A percentile compares a stretch with the other conserved stretches of the same genome.
Evolutionary conservation across 495 filamentous ascomycete species (phyloP).

Genomic region (Penicillium flavigenum): DNA sequence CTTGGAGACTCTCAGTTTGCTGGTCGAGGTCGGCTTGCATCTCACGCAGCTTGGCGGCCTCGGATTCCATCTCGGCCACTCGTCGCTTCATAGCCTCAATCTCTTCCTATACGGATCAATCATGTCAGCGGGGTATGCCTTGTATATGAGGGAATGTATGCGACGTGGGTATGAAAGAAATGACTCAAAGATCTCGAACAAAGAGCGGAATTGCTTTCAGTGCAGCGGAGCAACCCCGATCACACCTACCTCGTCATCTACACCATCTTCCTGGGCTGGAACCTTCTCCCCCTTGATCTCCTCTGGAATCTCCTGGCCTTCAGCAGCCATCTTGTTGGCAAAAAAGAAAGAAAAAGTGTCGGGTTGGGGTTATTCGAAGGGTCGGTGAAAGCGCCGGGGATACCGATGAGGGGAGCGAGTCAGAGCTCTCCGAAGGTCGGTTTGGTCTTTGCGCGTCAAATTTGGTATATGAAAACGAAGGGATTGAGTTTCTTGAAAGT

Average conservation of each 20-base stretch:
- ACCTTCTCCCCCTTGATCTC: conserved; percentile 44
- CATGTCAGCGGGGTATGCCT: conserved; percentile 10
- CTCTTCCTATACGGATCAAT: conserved; percentile 64
- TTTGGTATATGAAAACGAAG: background rate
- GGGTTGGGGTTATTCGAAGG: conserved; percentile 2
- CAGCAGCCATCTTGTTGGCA: conserved; percentile 36
- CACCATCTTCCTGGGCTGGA: conserved; percentile 40
- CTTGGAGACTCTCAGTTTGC: conserved; percentile 74
- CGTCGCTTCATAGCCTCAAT: conserved; percentile 97
- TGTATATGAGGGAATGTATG: conserved; percentile 3
- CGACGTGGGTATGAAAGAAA: background rate
- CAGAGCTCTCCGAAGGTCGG: conserved; percentile 18
- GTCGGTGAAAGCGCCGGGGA: conserved; percentile 12
- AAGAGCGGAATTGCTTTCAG: conserved; percentile 9
- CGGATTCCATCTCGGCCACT: conserved; percentile 97
- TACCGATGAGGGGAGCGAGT: conserved; percentile 17
- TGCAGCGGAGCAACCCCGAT: conserved; percentile 1
- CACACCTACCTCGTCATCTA: conserved; percentile 46
- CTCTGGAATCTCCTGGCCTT: conserved; percentile 39
- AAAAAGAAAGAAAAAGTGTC: conserved; percentile 3
- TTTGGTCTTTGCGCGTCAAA: conserved; percentile 7
- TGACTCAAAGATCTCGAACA: background rate
- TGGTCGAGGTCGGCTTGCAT: conserved; percentile 92
- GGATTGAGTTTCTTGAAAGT: background rate
- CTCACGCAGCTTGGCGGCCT: conserved; percentile 93